phyloP scores from a whole-genome alignment of 139 green algal species.

The Asterochloris sp. region DNA sequence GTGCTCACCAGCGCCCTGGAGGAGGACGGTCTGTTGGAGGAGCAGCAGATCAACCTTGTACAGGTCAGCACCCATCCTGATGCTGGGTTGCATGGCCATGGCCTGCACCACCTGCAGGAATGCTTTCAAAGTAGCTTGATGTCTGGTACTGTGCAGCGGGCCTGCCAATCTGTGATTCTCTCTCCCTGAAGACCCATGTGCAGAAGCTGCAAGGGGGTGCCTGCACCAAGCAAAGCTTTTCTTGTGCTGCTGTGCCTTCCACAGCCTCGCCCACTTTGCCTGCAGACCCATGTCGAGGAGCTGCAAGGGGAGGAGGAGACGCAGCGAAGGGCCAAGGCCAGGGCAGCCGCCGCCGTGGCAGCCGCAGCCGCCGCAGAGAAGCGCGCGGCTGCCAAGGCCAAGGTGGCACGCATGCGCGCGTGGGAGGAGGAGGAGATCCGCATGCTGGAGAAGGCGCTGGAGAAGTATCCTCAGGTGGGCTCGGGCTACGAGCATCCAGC shows the following conservation, averaged over 20 bases:
- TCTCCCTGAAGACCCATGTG: too few species aligned
- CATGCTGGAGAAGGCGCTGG: slow-evolving; percentile 89
- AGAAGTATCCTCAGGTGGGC: slow-evolving; percentile 82
- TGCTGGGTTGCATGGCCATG: neutral
- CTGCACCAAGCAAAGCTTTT: too few species aligned
- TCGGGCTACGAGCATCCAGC: too few species aligned
- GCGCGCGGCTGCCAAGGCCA: slow-evolving; percentile 28
- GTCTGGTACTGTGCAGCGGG: too few species aligned
- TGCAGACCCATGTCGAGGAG: slow-evolving; percentile 21
- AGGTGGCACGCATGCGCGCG: slow-evolving; percentile 16
- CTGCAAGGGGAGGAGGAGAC: slow-evolving; percentile 12
- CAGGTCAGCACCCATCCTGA: neutral
- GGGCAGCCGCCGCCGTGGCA: slow-evolving; percentile 17
- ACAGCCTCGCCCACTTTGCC: neutral
- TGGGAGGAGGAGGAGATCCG: slow-evolving; percentile 86
- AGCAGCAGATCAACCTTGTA: neutral
- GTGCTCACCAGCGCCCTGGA: slow-evolving; percentile 42
- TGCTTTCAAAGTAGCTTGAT: too few species aligned
- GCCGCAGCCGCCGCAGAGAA: slow-evolving; percentile 23
- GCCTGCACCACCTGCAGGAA: too few species aligned
- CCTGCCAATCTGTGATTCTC: too few species aligned
- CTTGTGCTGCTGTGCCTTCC: too few species aligned
- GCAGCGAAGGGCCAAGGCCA: slow-evolving; percentile 27
- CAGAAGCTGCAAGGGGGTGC: too few species aligned
- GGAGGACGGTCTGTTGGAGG: neutral